Evolutionary conservation across 2,329 filamentous ascomycete species (phyloP).

Genomic region (Raffaelea arxii): DNA sequence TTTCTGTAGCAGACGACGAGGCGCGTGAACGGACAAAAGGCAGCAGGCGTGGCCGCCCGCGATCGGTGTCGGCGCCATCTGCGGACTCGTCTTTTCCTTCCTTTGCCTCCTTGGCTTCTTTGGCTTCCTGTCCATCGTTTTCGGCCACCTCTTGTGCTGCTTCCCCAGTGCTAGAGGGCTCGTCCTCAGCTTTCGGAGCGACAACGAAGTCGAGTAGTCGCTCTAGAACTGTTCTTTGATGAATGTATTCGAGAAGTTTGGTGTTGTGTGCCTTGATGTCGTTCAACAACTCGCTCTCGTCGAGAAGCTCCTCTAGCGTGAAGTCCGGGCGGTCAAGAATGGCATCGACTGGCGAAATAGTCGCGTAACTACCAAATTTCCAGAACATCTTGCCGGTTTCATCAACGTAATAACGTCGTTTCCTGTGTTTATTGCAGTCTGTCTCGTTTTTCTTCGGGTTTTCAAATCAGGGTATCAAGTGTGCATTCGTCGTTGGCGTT

Average conservation of each 20-base stretch:
- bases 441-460: no score
- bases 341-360: conserved; percentile 90
- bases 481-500: no score
- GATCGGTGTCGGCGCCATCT: conserved; percentile 16
- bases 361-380: conserved; percentile 98
- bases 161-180: conserved; percentile 41
- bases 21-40: conserved; percentile 43
- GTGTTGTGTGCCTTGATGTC: conserved; percentile 98
- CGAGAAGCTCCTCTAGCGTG: conserved; percentile 87
- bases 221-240: conserved; percentile 76
- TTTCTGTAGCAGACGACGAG: conserved; percentile 39
- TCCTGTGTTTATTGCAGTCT: no score
- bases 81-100: neutral
- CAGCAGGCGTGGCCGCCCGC: conserved; percentile 30
- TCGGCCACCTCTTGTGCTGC: conserved; percentile 28
- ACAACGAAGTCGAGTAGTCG: conserved; percentile 86
- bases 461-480: no score
- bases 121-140: neutral
- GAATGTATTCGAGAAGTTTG: conserved; percentile 91
- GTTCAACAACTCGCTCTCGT: conserved; percentile 92
- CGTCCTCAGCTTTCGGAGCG: conserved; percentile 58
- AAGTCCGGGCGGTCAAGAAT: conserved; percentile 96
- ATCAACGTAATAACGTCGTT: no score
- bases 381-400: conserved; percentile 87
- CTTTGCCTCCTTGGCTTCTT: neutral